A percentile compares a stretch with the other conserved stretches of the same genome.
These are phyloP conservation scores for Colletotrichum sp. DNA, from an alignment of 2,329 filamentous ascomycete species.

Conservation along the genomic window DNA sequence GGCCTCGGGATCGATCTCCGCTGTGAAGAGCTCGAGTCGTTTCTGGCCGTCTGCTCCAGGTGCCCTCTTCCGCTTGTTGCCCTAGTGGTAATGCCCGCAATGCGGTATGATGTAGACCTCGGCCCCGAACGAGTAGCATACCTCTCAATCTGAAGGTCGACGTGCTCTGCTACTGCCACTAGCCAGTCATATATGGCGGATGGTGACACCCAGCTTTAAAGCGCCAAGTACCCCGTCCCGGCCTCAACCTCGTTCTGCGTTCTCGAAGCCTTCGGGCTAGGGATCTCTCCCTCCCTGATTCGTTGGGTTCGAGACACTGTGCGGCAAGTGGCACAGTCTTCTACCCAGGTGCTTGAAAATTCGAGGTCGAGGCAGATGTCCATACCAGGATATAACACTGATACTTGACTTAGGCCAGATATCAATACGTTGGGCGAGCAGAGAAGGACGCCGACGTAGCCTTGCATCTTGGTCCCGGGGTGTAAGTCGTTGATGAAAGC, in stretches of 20 bases:
- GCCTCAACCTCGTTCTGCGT: neutral
- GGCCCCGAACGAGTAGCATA: neutral
- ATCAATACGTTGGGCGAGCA: neutral
- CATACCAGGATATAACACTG: neutral
- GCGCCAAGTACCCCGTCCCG: no score
- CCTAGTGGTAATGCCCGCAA: no score
- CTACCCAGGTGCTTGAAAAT: neutral
- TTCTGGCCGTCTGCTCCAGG: no score
- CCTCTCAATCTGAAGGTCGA: neutral
- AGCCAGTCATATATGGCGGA: neutral
- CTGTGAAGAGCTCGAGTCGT: no score
- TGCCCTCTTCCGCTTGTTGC: no score
- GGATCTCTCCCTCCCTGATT: neutral
- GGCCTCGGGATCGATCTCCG: no score
- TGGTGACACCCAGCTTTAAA: no score
- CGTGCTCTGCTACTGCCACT: neutral
- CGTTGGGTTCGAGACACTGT: neutral
- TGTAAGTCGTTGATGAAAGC: neutral
- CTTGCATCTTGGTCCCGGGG: neutral
- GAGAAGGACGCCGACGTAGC: neutral
- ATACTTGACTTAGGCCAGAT: rapidly evolving
- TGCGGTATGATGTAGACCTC: no score
- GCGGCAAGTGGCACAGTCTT: neutral
- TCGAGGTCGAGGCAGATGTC: neutral
- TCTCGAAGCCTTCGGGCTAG: neutral